Percentiles rank a stretch among this genome's conserved stretches.
Evolutionary conservation across 805 yeast species (phyloP).

Genomic region (Hagleromyces aurorensis): DNA sequence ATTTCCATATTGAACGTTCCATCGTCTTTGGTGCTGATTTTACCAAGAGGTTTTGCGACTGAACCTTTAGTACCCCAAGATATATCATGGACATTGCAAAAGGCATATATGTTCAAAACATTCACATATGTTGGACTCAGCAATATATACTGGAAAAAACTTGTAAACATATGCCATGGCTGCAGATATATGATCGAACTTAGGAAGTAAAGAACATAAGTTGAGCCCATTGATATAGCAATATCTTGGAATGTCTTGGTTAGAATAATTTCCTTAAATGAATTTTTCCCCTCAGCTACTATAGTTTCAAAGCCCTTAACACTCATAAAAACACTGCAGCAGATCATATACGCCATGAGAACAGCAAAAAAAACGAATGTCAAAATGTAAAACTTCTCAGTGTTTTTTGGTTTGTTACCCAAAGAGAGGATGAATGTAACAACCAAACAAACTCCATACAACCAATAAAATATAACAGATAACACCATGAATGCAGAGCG

Average conservation of each 20-base stretch:
- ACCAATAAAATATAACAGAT: slow-evolving; percentile 75
- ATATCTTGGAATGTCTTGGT: slow-evolving; percentile 76
- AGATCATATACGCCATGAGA: slow-evolving; percentile 80
- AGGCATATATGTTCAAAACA: slow-evolving; percentile 87
- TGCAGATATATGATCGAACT: slow-evolving; percentile 79
- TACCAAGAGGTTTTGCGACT: slow-evolving; percentile 67
- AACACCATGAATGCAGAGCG: slow-evolving; percentile 68
- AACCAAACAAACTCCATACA: slow-evolving; percentile 71
- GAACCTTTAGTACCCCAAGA: slow-evolving; percentile 98
- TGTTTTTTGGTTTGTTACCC: slow-evolving; percentile 92
- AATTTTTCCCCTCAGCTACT: slow-evolving; percentile 26
- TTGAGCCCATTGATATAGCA: slow-evolving; percentile 76
- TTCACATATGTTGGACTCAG: slow-evolving; percentile 86
- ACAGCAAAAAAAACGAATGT: slow-evolving; percentile 78
- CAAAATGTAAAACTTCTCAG: slow-evolving; percentile 64
- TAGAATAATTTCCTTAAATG: slow-evolving; percentile 44
- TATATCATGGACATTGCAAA: slow-evolving; percentile 91
- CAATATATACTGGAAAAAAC: slow-evolving; percentile 74
- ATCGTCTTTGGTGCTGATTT: slow-evolving; percentile 61
- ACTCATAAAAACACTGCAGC: slow-evolving; percentile 78
- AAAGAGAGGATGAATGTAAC: slow-evolving; percentile 83
- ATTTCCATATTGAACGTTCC: slow-evolving; percentile 63
- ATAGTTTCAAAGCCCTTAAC: slow-evolving; percentile 58
- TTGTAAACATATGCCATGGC: slow-evolving; percentile 88
- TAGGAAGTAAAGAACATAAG: slow-evolving; percentile 70